Conservation (phyloP, 2,329 filamentous ascomycete genomes). For the Hymenoscyphus scutula region DNA sequence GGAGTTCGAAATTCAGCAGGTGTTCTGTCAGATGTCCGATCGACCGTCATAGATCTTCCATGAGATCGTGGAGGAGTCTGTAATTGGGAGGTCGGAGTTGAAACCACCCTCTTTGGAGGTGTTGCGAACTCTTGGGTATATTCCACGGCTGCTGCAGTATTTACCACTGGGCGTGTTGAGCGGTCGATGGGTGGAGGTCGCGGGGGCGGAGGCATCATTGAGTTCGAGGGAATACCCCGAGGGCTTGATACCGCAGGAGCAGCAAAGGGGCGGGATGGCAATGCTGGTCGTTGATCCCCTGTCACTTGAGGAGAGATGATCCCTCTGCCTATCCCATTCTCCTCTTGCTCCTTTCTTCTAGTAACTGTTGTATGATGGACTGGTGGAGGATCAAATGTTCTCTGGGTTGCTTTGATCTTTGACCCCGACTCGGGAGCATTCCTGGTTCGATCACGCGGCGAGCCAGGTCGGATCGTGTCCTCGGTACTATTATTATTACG, state of each 20-base stretch:
- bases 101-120: slow-evolving; percentile 45
- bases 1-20: slow-evolving; percentile 40
- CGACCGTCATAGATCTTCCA: slow-evolving; percentile 51
- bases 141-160: slow-evolving; percentile 16
- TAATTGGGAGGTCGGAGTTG: slow-evolving; percentile 41
- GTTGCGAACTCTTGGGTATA: slow-evolving; percentile 21
- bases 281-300: slow-evolving; percentile 46
- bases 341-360: slow-evolving; percentile 44
- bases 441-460: slow-evolving; percentile 51
- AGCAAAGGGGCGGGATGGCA: slow-evolving; percentile 48
- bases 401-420: slow-evolving; percentile 25
- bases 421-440: slow-evolving; percentile 35
- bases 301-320: slow-evolving; percentile 42
- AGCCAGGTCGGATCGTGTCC: slow-evolving; percentile 41
- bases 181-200: slow-evolving; percentile 31
- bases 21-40: slow-evolving; percentile 42
- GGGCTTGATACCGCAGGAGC: slow-evolving; percentile 32
- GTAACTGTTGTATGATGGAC: slow-evolving; percentile 48
- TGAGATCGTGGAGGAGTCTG: slow-evolving; percentile 45
- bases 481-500: slow-evolving; percentile 63
- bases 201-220: slow-evolving; percentile 31
- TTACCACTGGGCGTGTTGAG: slow-evolving; percentile 20
- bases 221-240: slow-evolving; percentile 16
- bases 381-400: slow-evolving; percentile 51
- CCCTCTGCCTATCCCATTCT: slow-evolving; percentile 41